phyloP scores from a whole-genome alignment of 1,284 basidiomycete genomes.

The Cryptococcus sp. region DNA sequence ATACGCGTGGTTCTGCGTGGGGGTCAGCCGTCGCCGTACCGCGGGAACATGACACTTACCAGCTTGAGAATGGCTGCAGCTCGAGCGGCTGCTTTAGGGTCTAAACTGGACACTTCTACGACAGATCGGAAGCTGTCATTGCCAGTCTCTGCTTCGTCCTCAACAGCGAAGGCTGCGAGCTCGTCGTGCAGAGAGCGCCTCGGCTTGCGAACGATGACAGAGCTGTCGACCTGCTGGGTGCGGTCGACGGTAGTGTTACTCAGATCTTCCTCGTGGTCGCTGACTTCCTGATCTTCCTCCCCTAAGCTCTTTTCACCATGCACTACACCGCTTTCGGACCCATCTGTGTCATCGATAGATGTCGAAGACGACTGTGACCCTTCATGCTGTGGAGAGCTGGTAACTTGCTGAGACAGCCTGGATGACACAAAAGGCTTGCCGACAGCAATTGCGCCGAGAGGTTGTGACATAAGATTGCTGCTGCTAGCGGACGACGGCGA shows the following conservation, averaged over 20 bases:
- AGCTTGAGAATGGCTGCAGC: slow-evolving; percentile 87
- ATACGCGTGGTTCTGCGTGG: slow-evolving; percentile 74
- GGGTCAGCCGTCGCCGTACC: too few species aligned
- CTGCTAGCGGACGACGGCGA: too few species aligned
- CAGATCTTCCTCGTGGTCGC: background rate
- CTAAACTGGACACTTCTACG: slow-evolving; percentile 75
- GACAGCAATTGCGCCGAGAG: too few species aligned
- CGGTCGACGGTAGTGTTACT: too few species aligned
- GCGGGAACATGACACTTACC: slow-evolving; percentile 53
- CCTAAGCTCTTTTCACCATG: background rate
- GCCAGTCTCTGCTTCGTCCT: slow-evolving; percentile 17
- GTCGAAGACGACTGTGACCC: background rate
- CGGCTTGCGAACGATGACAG: slow-evolving; percentile 12
- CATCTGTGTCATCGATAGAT: background rate
- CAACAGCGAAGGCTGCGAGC: slow-evolving; percentile 11
- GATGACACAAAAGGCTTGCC: background rate
- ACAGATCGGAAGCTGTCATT: slow-evolving; percentile 48
- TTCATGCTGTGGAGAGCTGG: slow-evolving; percentile 5
- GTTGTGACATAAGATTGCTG: too few species aligned
- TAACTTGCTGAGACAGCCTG: slow-evolving; percentile 14
- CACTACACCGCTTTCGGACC: background rate
- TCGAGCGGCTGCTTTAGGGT: slow-evolving; percentile 77
- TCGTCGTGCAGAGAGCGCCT: slow-evolving; percentile 22
- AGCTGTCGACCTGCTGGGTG: slow-evolving; percentile 1
- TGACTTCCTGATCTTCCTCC: background rate